A percentile compares a stretch with the other conserved stretches of the same genome.
phyloP scores from a whole-genome alignment of 352 stramenopile genomes.

The Globisporangium paddicum region DNA sequence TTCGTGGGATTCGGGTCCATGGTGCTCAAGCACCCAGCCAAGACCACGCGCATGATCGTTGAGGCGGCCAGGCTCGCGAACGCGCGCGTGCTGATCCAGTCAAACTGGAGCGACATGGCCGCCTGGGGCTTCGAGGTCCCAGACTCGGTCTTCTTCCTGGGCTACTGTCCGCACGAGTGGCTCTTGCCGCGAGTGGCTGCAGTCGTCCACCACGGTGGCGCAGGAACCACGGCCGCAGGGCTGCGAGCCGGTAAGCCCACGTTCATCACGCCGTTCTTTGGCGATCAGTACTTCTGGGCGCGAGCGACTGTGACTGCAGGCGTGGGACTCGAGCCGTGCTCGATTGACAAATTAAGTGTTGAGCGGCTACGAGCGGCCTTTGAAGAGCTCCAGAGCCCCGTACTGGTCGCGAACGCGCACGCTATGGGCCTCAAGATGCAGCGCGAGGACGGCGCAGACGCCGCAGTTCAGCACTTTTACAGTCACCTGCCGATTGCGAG shows the following conservation, averaged over 20 bases:
- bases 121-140: constrained; percentile 33
- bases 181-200: constrained; percentile 85
- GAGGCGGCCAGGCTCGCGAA: constrained; percentile 56
- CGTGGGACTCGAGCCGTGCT: constrained; percentile 86
- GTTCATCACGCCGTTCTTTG: constrained; percentile 94
- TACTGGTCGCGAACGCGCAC: constrained; percentile 43
- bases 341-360: constrained; percentile 73
- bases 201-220: constrained; percentile 80
- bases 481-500: constrained; percentile 73
- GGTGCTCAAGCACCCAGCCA: constrained; percentile 78
- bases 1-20: constrained; percentile 95
- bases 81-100: constrained; percentile 89
- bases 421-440: constrained; percentile 45
- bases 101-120: constrained; percentile 81
- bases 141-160: constrained; percentile 60
- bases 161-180: constrained; percentile 88
- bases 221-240: constrained; percentile 80
- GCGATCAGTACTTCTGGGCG: constrained; percentile 94
- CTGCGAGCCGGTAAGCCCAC: background rate
- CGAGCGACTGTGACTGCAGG: constrained; percentile 76
- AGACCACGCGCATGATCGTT: constrained; percentile 81
- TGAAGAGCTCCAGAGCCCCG: constrained; percentile 38
- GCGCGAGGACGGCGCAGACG: constrained; percentile 80
- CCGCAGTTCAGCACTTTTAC: constrained; percentile 87
- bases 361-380: constrained; percentile 82